These are phyloP conservation scores for Tolypocladium sp. DNA, from an alignment of 2,329 filamentous ascomycete genomes.

Conservation along the genomic window DNA sequence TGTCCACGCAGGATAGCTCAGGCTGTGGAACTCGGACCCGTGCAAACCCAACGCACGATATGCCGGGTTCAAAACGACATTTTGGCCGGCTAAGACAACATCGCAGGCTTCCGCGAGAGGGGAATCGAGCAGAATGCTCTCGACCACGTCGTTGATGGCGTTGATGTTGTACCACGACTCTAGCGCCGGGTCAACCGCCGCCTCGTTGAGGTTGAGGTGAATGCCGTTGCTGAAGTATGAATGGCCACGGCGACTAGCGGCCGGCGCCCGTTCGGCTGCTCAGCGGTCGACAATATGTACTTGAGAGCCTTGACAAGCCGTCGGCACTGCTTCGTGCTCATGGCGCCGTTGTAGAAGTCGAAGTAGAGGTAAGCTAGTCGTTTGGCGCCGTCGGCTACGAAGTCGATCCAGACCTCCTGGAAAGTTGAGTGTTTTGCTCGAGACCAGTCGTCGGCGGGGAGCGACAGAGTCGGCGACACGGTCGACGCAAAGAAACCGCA, in stretches of 20 bases:
- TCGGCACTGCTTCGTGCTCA: constrained; percentile 28
- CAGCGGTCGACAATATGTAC: constrained; percentile 17
- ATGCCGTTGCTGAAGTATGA: constrained; percentile 34
- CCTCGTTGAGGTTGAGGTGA: constrained; percentile 33
- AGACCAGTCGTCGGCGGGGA: constrained; percentile 12
- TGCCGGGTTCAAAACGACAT: constrained; percentile 30
- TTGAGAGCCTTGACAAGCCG: constrained; percentile 25
- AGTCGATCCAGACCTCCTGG: constrained; percentile 19
- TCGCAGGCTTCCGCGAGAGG: constrained; percentile 23
- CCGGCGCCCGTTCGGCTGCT: constrained; percentile 4
- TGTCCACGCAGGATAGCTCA: constrained; percentile 23
- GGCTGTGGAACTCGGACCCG: constrained; percentile 31
- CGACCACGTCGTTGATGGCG: constrained; percentile 30
- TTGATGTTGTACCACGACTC: constrained; percentile 36
- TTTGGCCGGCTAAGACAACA: constrained; percentile 24
- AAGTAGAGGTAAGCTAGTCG: constrained; percentile 23
- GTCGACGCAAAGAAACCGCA: background rate
- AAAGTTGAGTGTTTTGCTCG: constrained; percentile 18
- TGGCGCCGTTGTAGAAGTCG: constrained; percentile 33
- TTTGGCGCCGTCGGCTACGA: too few relatives aligned
- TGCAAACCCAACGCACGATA: constrained; percentile 25
- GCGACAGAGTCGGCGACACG: constrained; percentile 7
- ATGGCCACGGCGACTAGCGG: constrained; percentile 21
- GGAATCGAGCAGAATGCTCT: constrained; percentile 28
- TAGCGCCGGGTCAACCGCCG: constrained; percentile 21